These are phyloP conservation scores for Malbranchea zuffiana DNA, from an alignment of 2,329 filamentous ascomycete genomes.

Conservation along the genomic window DNA sequence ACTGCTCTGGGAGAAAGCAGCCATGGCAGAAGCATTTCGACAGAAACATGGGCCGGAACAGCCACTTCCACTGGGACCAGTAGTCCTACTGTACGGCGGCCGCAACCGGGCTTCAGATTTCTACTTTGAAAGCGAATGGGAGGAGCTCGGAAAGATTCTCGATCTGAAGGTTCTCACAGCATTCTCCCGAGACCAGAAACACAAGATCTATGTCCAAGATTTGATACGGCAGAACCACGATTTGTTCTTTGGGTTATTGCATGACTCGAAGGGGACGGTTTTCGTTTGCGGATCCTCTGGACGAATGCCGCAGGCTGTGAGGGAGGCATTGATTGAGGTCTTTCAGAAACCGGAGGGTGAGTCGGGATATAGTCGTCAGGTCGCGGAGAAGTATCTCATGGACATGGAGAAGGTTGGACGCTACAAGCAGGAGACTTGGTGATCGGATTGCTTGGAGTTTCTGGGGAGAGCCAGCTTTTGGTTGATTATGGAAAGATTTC, in stretches of 20 bases:
- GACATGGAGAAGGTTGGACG: conserved; percentile 51
- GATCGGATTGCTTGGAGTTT: not conserved
- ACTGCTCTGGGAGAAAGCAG: conserved; percentile 62
- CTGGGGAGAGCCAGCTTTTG: not conserved
- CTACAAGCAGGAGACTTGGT: conserved; percentile 64
- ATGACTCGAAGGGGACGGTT: conserved; percentile 40
- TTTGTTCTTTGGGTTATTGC: conserved; percentile 43
- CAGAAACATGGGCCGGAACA: conserved; percentile 22
- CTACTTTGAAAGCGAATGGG: conserved; percentile 73
- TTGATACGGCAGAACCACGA: conserved; percentile 42
- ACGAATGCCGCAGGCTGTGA: conserved; percentile 59
- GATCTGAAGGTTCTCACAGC: conserved; percentile 50
- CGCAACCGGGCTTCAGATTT: conserved; percentile 65
- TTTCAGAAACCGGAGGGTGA: conserved; percentile 39
- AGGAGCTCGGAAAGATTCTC: conserved; percentile 30
- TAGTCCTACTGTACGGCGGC: conserved; percentile 71
- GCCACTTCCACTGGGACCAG: conserved; percentile 29
- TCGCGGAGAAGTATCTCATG: conserved; percentile 46
- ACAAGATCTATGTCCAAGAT: conserved; percentile 60
- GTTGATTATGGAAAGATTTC: not conserved
- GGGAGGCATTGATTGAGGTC: conserved; percentile 54
- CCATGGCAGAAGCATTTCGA: conserved; percentile 25
- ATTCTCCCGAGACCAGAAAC: conserved; percentile 58
- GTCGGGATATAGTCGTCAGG: conserved; percentile 29
- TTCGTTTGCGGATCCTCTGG: conserved; percentile 49